Evolutionary conservation across 2,329 filamentous ascomycete species (phyloP).

Genomic region (Trichocomaceae sp.): DNA sequence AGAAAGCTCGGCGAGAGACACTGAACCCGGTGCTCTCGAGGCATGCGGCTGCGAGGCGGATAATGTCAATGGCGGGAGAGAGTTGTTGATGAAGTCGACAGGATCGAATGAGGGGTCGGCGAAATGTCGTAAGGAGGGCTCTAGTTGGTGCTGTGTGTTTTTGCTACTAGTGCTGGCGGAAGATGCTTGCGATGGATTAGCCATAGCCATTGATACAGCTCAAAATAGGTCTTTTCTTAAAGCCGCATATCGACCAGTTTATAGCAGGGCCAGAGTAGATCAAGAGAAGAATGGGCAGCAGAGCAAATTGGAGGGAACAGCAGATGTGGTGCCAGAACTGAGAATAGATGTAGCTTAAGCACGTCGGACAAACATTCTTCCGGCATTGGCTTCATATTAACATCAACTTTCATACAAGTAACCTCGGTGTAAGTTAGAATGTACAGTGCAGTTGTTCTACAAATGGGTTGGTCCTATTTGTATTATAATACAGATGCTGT

Average conservation of each 20-base stretch:
- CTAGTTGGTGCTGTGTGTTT: constrained; percentile 51
- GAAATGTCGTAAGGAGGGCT: constrained; percentile 69
- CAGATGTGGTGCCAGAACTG: background rate
- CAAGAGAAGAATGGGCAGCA: background rate
- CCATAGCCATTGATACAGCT: constrained; percentile 5
- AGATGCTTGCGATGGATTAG: background rate
- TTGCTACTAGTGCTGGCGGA: background rate
- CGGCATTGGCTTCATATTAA: background rate
- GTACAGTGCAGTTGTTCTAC: too few species aligned
- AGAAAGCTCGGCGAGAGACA: constrained; percentile 69
- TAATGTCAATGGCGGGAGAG: constrained; percentile 61
- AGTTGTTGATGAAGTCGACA: constrained; percentile 75
- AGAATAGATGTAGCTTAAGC: background rate
- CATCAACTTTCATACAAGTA: too few species aligned
- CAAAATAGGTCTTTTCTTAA: background rate
- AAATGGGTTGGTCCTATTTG: too few species aligned
- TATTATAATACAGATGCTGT: background rate
- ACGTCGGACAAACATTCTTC: background rate
- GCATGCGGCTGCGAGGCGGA: constrained; percentile 37
- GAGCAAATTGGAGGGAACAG: background rate
- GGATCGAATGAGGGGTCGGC: constrained; percentile 71
- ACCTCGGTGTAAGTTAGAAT: too few species aligned
- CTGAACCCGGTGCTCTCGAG: constrained; percentile 39
- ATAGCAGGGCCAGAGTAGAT: background rate
- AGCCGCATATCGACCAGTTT: constrained; percentile 2